Percentiles rank a stretch among this genome's conserved stretches.
Conservation (phyloP, 108 stramenopile genomes). For the Schizochytrium sp. region DNA sequence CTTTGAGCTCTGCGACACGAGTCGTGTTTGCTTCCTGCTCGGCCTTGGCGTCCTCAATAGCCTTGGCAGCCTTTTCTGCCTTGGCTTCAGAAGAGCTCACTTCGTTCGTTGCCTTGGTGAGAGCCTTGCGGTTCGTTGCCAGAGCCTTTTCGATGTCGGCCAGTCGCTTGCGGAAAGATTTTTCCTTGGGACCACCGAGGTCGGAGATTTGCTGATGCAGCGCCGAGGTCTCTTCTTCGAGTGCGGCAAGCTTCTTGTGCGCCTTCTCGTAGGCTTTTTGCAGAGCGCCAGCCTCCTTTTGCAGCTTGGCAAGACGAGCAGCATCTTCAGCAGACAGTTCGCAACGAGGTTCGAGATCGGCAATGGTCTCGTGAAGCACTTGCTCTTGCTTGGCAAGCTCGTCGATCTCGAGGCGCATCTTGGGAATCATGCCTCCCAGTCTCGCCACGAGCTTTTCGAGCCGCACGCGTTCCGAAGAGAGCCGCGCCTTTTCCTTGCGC, state of each 20-base stretch:
- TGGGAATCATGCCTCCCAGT: slow-evolving; percentile 61
- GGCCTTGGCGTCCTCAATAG: slow-evolving; percentile 44
- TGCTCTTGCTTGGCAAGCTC: slow-evolving; percentile 69
- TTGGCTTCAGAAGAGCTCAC: slow-evolving; percentile 56
- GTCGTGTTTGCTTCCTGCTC: slow-evolving; percentile 46
- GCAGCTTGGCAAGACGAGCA: slow-evolving; percentile 52
- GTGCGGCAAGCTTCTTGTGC: not conserved
- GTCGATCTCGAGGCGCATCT: slow-evolving; percentile 67
- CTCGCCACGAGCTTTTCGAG: slow-evolving; percentile 58
- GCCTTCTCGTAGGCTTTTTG: slow-evolving; percentile 26
- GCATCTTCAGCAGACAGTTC: slow-evolving; percentile 60
- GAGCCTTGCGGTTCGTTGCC: slow-evolving; percentile 51
- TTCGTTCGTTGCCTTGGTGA: slow-evolving; percentile 63
- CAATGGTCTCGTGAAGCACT: slow-evolving; percentile 66
- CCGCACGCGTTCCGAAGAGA: slow-evolving; percentile 57
- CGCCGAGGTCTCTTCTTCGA: slow-evolving; percentile 52
- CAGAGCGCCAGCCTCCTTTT: slow-evolving; percentile 52
- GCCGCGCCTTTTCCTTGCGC: not conserved
- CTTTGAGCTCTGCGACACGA: slow-evolving; percentile 38
- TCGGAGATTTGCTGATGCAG: slow-evolving; percentile 76
- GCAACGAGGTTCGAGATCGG: slow-evolving; percentile 59
- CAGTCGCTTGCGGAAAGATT: slow-evolving; percentile 59
- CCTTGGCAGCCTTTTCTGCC: slow-evolving; percentile 52
- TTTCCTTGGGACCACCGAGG: slow-evolving; percentile 74
- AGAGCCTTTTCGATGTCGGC: slow-evolving; percentile 45